A percentile compares a stretch with the other conserved stretches of the same genome.
These are phyloP conservation scores for Scolecobasidium constrictum DNA, from an alignment of 2,329 filamentous ascomycete genomes.

Conservation along the genomic window DNA sequence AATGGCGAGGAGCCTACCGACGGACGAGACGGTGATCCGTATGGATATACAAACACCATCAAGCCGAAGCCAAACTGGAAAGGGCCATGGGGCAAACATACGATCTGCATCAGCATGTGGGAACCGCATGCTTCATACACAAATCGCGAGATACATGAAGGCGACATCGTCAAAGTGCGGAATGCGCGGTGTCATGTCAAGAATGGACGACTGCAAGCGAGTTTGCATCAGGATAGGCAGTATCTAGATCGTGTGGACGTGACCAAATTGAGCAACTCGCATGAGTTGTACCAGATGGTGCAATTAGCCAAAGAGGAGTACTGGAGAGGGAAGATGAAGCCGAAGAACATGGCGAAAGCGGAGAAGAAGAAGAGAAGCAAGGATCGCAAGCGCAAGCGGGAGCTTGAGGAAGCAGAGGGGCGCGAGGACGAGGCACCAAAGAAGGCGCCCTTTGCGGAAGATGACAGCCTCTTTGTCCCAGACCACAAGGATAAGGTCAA, in stretches of 20 bases:
- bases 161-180: slow-evolving; percentile 52
- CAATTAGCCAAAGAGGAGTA: slow-evolving; percentile 56
- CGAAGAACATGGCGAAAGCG: slow-evolving; percentile 10
- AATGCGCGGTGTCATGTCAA: slow-evolving; percentile 61
- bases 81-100: slow-evolving; percentile 63
- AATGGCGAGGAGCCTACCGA: slow-evolving; percentile 16
- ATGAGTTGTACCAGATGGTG: slow-evolving; percentile 44
- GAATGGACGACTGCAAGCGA: slow-evolving; percentile 54
- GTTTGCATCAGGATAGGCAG: slow-evolving; percentile 50
- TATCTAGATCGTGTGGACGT: slow-evolving; percentile 47
- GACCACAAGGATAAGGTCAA: slow-evolving; percentile 19
- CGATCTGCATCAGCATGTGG: slow-evolving; percentile 61
- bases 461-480: neutral
- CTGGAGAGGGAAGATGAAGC: slow-evolving; percentile 4
- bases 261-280: slow-evolving; percentile 34
- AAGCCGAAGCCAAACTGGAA: slow-evolving; percentile 43
- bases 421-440: slow-evolving; percentile 11
- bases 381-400: slow-evolving; percentile 19
- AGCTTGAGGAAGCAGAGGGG: slow-evolving; percentile 10
- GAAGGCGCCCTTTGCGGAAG: neutral
- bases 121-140: slow-evolving; percentile 54
- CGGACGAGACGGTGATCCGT: slow-evolving; percentile 41
- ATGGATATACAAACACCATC: slow-evolving; percentile 38
- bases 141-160: slow-evolving; percentile 43
- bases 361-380: slow-evolving; percentile 26